phyloP scores from a whole-genome alignment of 371 early-diverging fungal genomes.

The Lichtheimia hyalospora region DNA sequence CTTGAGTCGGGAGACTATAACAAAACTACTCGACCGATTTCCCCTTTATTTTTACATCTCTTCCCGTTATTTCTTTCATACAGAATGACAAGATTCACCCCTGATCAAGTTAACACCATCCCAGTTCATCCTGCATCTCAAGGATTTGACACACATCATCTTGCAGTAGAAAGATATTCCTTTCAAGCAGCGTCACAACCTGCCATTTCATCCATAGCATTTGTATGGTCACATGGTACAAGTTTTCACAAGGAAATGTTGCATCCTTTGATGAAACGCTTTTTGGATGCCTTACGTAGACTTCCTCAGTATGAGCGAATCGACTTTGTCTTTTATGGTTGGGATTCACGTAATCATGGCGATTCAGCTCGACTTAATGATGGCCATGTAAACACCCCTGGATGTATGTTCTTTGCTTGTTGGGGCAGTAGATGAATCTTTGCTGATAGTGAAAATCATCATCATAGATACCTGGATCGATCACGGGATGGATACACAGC shows the following conservation, averaged over 20 bases:
- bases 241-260: slow-evolving; percentile 39
- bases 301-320: slow-evolving; percentile 19
- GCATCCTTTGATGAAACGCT: slow-evolving; percentile 32
- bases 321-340: slow-evolving; percentile 26
- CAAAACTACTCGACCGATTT: no score
- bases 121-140: slow-evolving; percentile 23
- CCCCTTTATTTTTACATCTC: no score
- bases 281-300: slow-evolving; percentile 15
- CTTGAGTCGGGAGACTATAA: no score
- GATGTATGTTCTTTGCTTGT: slow-evolving; percentile 22
- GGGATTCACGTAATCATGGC: slow-evolving; percentile 42
- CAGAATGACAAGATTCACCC: slow-evolving; percentile 14
- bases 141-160: slow-evolving; percentile 23
- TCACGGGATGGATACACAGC: slow-evolving; percentile 32
- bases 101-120: slow-evolving; percentile 12
- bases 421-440: no score
- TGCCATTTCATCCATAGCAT: slow-evolving; percentile 15
- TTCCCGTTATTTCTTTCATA: not conserved
- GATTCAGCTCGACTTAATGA: slow-evolving; percentile 36
- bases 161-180: slow-evolving; percentile 31
- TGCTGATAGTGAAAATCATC: no score
- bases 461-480: slow-evolving; percentile 33
- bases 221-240: slow-evolving; percentile 35
- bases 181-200: slow-evolving; percentile 20
- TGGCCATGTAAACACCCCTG: slow-evolving; percentile 13